Base-by-base conservation (phyloP, 2,329 filamentous ascomycete genomes). In the Calonectria leucothoes region DNA sequence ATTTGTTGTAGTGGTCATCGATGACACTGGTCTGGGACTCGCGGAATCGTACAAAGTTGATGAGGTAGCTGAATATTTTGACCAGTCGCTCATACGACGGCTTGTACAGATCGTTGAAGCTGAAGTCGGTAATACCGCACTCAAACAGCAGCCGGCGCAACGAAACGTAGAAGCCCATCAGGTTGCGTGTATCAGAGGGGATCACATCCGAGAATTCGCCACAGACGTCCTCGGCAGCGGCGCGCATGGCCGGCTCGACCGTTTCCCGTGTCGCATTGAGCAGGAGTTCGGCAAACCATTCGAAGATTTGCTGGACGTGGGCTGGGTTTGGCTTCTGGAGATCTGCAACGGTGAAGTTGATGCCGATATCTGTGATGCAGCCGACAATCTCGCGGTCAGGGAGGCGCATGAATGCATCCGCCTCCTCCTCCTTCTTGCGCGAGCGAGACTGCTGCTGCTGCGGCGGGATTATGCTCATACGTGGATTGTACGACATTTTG, bases 1-100 rank as follows among this genome's bases (percentile, higher is more conserved):
- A 91, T 80, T 95, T 96, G 87, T 98, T 97, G 87, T 97, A 97
- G 85, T 98, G 94, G 83, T 97, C 92, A 83, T 98, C 96, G 76
- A 98, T 98, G 35, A 97, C 92, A 48, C 89, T 88, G 1, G 95
- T 97, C 84, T 98, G 96, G 75, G 94, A 95, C 86, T 98, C 96
- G 79, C 97, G 94, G 86, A 98, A 99, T 67, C 97, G 93, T 78
- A 98, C 96, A 85, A 99, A 99, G 86, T 99, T 99, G 88, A 99
- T 99, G 76, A 98, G 91, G 85, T 98, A 98, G 77, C 95, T 98
- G 83, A 99, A 97, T 81, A 98, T 97, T 87, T 97, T 98, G 81
- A 96, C 94, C 17, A 98, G 90, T 55, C 97, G 94, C 71, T 95
- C 94, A 82, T 97, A 94, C 1, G 95, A 98, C 20, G 97, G 97